These are phyloP conservation scores for Blastocystis sp. DNA, from an alignment of 352 stramenopile genomes.

Conservation along the genomic window DNA sequence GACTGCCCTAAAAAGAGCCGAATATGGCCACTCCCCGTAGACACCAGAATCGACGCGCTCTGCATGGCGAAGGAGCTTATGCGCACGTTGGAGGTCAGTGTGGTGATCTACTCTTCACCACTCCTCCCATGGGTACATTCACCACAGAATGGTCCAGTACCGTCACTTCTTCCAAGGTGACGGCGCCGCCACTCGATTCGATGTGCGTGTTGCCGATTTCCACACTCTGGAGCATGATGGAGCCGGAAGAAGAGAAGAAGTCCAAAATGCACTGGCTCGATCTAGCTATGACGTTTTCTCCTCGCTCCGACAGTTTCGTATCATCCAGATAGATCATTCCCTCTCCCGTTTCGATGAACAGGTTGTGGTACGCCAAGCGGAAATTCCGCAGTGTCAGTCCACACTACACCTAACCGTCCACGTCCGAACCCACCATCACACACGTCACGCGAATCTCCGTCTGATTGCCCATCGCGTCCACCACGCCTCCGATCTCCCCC, in stretches of 20 bases:
- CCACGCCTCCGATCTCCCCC: neutral
- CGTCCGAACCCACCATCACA: neutral
- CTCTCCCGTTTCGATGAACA: neutral
- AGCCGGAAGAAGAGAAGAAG: neutral
- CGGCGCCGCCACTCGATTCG: neutral
- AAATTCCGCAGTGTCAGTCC: neutral
- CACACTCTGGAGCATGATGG: neutral
- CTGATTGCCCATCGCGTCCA: neutral
- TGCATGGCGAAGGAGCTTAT: neutral
- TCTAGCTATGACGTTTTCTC: neutral
- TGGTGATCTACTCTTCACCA: neutral
- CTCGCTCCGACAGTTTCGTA: neutral
- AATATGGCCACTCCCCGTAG: neutral
- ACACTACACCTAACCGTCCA: neutral
- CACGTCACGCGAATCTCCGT: neutral
- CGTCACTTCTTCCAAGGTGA: neutral
- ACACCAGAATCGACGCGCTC: neutral
- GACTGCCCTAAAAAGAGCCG: neutral
- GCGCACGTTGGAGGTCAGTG: conserved; percentile 4
- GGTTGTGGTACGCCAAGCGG: neutral
- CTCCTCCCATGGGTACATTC: neutral
- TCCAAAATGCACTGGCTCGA: neutral
- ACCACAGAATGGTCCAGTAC: neutral
- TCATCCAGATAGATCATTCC: neutral
- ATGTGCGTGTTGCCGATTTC: neutral